Percentiles rank a stretch among this genome's conserved stretches.
These are phyloP conservation scores for Metarhizium guizhouense DNA, from an alignment of 2,329 filamentous ascomycete genomes.

Conservation along the genomic window DNA sequence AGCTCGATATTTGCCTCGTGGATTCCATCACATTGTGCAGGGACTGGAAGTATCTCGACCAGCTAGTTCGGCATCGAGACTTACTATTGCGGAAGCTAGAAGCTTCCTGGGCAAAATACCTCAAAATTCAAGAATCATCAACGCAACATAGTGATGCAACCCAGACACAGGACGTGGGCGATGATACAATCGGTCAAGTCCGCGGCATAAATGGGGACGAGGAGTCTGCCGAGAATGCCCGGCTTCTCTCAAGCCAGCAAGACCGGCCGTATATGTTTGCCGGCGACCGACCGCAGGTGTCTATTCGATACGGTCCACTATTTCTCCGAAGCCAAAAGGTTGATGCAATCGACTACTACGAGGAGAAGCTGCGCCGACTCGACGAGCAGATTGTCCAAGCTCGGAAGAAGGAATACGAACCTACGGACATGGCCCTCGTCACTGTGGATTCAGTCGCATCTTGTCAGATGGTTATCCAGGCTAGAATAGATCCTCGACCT, in stretches of 20 bases:
- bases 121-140: conserved; percentile 17
- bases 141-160: conserved; percentile 6
- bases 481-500: conserved; percentile 83
- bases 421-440: conserved; percentile 84
- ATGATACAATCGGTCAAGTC: conserved; percentile 17
- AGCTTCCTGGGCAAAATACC: conserved; percentile 69
- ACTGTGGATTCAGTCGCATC: conserved; percentile 95
- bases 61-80: conserved; percentile 59
- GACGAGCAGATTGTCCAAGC: conserved; percentile 66
- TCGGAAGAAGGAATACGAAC: conserved; percentile 64
- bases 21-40: conserved; percentile 80
- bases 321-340: conserved; percentile 62
- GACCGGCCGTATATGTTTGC: conserved; percentile 25
- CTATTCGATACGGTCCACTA: conserved; percentile 71
- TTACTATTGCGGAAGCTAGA: conserved; percentile 65
- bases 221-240: conserved; percentile 46
- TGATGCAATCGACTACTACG: conserved; percentile 91
- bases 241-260: conserved; percentile 44
- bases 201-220: conserved; percentile 25
- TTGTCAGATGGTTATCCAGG: conserved; percentile 92
- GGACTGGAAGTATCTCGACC: conserved; percentile 77
- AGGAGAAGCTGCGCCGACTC: conserved; percentile 69
- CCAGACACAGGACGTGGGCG: conserved; percentile 3
- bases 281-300: conserved; percentile 54
- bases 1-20: conserved; percentile 80